Evolutionary conservation across 768 basidiomycete species (phyloP), one percentile per base, ranked within the genome.

Genomic region (Mrakia hoshinonis): DNA sequence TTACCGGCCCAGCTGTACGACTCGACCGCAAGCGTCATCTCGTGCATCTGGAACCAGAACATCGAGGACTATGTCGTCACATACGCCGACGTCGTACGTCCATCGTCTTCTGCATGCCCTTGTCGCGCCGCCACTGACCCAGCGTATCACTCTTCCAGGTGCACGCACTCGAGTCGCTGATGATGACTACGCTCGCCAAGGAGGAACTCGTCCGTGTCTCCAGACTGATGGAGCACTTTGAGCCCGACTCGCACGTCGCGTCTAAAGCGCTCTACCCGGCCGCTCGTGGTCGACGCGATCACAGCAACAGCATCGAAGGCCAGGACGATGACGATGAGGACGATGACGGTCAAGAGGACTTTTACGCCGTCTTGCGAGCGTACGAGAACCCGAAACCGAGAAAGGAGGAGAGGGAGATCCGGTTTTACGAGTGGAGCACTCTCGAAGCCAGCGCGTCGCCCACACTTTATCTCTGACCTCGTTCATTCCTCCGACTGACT

Each of bases 31-130:
- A 39, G 43, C 22, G 63, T 65, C 46, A 9, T 65, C 34, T 65
- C 63, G 4, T 65, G 63, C 13, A 65, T 65, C 31, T 65, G 63
- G 63, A 47, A 65, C 46, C 11, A 46, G 22, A 51, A 65, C 29
- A n/a, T 51, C 11, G 22, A 48, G 46, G 20, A 22, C 4, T 24
- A 31, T 4, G 46, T 65, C 12, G 43, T 65, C 46, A 65, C 63
- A 1, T 29, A 47, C 43, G 26, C 63, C 10, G 63, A 65, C 39
- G 39, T 65, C 48, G 48, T 65, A 9, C 43, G 43, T 47, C 43
- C 20, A 18, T 24, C 39, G 9, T 3, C 22, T 38, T 7, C 43
- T 39, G 2, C 31, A 38, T 47, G 9, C 22, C 22, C 22, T 20
- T 34, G 15, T 36, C 55, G 55, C 55, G 55, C 13, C 55, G 54